Base-by-base conservation (phyloP, 1,284 basidiomycete species). In the Fomitopsis pinicola region DNA sequence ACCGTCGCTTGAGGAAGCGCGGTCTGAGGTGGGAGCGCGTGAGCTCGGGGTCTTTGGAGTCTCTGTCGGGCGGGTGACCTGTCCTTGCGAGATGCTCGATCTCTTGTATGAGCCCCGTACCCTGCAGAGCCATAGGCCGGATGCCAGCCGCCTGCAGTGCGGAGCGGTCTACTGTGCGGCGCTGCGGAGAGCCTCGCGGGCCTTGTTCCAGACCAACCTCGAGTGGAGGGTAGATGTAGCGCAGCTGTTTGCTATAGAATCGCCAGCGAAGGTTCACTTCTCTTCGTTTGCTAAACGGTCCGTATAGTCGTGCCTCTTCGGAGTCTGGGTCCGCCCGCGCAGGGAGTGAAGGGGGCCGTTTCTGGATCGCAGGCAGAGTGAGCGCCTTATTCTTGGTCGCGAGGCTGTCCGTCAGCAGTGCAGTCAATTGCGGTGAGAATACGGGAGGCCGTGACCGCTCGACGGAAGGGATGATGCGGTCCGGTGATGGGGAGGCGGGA, bases 261-360 rank as follows among this genome's bases (percentile, higher is more conserved):
- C 85, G 80, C 83, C 86, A 82, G n/a, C 83, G 83, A 57, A 86
- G 80, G 71, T 94, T 93, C 45, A 84, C 80, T 69, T 90, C 82
- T 44, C 90, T 82, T 40, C 90, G 83, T 69, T 83, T 88, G 73
- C 86, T 88, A 45, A 91, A 75, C 17, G 80, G 81, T 2, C 90
- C 91, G 38, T 89, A 75, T 1, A 88, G 67, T 17, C 74, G 71
- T 1, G 86, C 84, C 60, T 89, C 85, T 64, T 83, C 79, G 5
- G 88, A 87, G 2, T 72, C 63, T 7, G 83, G 82, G 63, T 88
- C 74, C 38, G 85, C 85, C 30, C 84, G 81, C 5, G 71, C 66
- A 1, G 88, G 85, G 26, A 92, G 73, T 1, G 69, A 79, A 0
- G 84, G 83, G 0, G 91, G 89, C 12, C 67, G 72, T 7, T 40